These are phyloP conservation scores for Irpex rosettiformis DNA, from an alignment of 1,284 basidiomycete genomes.

Conservation along the genomic window DNA sequence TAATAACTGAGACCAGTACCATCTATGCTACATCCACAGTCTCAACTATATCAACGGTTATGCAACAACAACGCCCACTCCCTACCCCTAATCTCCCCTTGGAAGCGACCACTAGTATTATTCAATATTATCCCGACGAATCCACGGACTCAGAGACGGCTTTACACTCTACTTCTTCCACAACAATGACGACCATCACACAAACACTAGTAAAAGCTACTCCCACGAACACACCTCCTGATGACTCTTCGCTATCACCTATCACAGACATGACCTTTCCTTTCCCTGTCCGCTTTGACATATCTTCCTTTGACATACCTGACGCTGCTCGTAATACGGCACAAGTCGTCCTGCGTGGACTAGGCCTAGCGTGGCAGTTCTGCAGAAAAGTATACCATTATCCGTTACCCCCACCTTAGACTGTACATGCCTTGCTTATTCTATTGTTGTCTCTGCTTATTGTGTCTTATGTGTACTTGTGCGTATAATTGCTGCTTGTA, in stretches of 20 bases:
- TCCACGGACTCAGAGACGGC: neutral
- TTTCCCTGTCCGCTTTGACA: conserved; percentile 24
- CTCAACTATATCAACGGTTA: neutral
- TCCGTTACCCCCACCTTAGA: conserved; percentile 31
- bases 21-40: conserved; percentile 7
- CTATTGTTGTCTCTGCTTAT: neutral
- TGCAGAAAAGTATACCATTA: conserved; percentile 28
- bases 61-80: neutral
- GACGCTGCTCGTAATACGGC: conserved; percentile 21
- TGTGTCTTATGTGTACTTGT: neutral
- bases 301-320: conserved; percentile 21
- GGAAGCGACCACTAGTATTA: conserved; percentile 11
- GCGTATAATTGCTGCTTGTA: neutral
- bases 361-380: conserved; percentile 28
- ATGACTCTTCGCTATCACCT: conserved; percentile 2
- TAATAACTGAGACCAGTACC: conserved; percentile 21
- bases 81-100: neutral
- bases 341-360: conserved; percentile 21
- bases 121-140: neutral
- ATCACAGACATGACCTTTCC: conserved; percentile 16
- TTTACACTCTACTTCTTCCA: neutral
- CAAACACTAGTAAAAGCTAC: neutral
- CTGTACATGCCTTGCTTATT: neutral
- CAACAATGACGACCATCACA: neutral
- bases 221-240: neutral